Evolutionary conservation across 441 rosid species (phyloP).

Genomic region (Gossypium gossypioides): DNA sequence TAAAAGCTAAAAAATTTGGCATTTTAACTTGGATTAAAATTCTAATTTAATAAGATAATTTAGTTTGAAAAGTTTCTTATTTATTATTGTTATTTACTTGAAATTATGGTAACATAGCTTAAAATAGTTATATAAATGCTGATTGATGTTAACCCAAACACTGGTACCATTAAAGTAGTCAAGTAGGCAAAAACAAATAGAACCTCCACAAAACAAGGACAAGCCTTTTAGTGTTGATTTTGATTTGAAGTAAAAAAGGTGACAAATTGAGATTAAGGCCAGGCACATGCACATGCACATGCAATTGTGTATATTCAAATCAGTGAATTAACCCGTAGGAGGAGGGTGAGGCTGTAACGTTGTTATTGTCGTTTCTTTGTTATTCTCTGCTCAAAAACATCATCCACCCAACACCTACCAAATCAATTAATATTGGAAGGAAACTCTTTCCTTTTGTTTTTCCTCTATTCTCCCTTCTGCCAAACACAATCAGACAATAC

Average conservation of each 20-base stretch:
- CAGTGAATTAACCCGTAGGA: not conserved
- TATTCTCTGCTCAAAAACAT: not conserved
- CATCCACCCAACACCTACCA: not conserved
- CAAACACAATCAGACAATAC: slow-evolving; percentile 15
- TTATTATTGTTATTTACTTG: too few species aligned
- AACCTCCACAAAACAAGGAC: not conserved
- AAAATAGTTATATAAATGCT: not conserved
- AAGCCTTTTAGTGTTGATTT: not conserved
- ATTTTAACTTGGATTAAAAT: too few species aligned
- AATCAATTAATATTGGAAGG: not conserved
- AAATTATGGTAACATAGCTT: too few species aligned
- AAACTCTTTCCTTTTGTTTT: not conserved
- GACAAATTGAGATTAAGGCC: not conserved
- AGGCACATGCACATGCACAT: not conserved
- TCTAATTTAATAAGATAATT: too few species aligned
- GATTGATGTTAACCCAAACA: not conserved
- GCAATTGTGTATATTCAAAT: not conserved
- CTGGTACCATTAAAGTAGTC: not conserved
- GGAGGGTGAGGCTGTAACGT: not conserved
- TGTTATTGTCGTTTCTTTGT: not conserved
- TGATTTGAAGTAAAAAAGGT: not conserved
- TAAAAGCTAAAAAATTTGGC: too few species aligned
- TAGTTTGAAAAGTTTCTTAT: too few species aligned
- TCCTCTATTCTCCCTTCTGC: not conserved
- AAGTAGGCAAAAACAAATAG: not conserved